Evolutionary conservation across 2,329 filamentous ascomycete species (phyloP), one percentile per base, ranked within the genome.

Genomic region (Sclerotinia borealis): DNA sequence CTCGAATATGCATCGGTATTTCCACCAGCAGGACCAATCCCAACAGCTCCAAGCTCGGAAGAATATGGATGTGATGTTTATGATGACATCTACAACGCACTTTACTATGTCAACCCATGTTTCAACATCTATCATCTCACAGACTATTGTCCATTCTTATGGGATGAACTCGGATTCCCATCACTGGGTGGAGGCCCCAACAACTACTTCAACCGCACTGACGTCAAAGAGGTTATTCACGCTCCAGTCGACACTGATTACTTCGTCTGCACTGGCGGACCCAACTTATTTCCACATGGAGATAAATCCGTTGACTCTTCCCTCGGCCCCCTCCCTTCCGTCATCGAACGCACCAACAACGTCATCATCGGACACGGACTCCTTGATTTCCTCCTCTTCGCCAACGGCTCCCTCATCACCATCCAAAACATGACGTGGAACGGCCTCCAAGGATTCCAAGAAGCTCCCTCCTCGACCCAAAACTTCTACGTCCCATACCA

Each of bases 341-440:
- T 88, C 10, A 87, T 89, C 60, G 85, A 88, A 68, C 77, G 79
- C 51, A 83, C 84, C 8, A 82, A 87, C 62, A 81, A 80, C 55
- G 84, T 83, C 0, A 76, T 89, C 63, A 83, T 89, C 66, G 83
- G 79, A 0, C 85, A 89, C 69, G 86, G 85, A 8, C 75, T 81
- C 64, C 78, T 86, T 19, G 86, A 90, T 72, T 86, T 80, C 71
- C 78, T 89, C 60, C 77, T 90, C 9, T 78, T 86, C 49, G 76
- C 79, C 66, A 88, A 90, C 66, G 87, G 87, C 10, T 85, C 85
- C 0, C 77, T 89, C 3, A 75, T 87, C 50, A 81, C 81, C 1
- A 84, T 90, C 60, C 87, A 90, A 72, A 90, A 90, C 73, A 88
- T 90, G 85, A 90, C 86, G 0, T 90, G 85, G 84, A 81, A 83